Evolutionary conservation across 176 grass and related monocot genomes (phyloP).

Genomic region (Carex scoparia): DNA sequence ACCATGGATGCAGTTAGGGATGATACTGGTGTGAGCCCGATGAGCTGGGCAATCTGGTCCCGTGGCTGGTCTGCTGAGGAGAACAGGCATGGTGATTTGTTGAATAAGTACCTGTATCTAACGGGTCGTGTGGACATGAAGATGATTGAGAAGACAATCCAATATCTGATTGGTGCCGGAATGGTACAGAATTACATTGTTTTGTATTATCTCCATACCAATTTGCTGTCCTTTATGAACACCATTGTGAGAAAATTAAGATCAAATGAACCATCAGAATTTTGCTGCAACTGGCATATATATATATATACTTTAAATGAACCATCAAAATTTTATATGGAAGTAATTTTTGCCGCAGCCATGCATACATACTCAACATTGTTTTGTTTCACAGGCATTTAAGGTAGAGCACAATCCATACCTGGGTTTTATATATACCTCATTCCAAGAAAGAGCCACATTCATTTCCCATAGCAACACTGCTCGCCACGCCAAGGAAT

Average conservation of each 20-base stretch:
- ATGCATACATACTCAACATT: not conserved
- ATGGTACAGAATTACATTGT: slow-evolving; percentile 31
- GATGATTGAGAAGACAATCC: slow-evolving; percentile 75
- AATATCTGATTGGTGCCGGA: slow-evolving; percentile 58
- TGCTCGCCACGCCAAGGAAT: slow-evolving; percentile 56
- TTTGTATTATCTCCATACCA: not conserved
- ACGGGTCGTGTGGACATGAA: slow-evolving; percentile 63
- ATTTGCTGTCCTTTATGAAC: not conserved
- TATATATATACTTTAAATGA: not conserved
- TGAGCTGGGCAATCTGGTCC: slow-evolving; percentile 64
- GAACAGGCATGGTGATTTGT: slow-evolving; percentile 65
- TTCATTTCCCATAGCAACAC: slow-evolving; percentile 77
- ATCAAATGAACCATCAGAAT: not conserved
- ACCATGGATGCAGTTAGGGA: slow-evolving; percentile 57
- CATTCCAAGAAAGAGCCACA: slow-evolving; percentile 79
- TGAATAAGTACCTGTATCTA: slow-evolving; percentile 74
- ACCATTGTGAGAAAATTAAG: not conserved
- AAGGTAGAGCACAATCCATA: slow-evolving; percentile 56
- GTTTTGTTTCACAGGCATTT: slow-evolving; percentile 35
- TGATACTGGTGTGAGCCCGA: slow-evolving; percentile 64
- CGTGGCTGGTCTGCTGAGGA: slow-evolving; percentile 78
- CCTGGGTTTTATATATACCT: slow-evolving; percentile 70
- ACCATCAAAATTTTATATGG: not conserved
- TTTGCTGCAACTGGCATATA: not conserved
- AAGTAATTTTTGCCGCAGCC: not conserved